Evolutionary conservation across 2,329 filamentous ascomycete genomes (phyloP).

Genomic region (Sarocladium oryzae): DNA sequence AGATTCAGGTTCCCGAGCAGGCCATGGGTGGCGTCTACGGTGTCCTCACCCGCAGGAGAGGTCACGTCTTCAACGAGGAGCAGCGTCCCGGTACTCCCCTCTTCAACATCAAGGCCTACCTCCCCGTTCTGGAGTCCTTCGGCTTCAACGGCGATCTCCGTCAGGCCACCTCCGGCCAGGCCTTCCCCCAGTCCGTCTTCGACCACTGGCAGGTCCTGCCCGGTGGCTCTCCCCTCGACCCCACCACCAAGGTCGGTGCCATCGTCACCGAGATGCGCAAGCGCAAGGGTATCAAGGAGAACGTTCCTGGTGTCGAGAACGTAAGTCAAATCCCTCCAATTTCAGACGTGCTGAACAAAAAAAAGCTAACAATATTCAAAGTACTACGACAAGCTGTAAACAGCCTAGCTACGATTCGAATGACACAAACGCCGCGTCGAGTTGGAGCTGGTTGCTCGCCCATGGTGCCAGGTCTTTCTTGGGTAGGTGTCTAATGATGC

Average conservation of each 20-base stretch:
- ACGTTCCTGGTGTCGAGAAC: constrained; percentile 90
- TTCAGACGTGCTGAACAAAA: neutral
- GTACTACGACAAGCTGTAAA: constrained; percentile 99
- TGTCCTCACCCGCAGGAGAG: constrained; percentile 94
- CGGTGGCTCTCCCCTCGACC: constrained; percentile 86
- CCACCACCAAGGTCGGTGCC: constrained; percentile 71
- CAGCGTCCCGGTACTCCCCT: constrained; percentile 98
- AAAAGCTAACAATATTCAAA: constrained; percentile 31
- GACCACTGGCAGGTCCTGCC: constrained; percentile 97
- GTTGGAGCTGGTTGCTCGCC: constrained; percentile 4
- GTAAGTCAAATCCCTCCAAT: constrained; percentile 51
- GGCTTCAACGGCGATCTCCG: constrained; percentile 98
- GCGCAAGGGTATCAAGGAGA: constrained; percentile 98
- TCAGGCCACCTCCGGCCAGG: constrained; percentile 88
- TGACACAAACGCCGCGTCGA: constrained; percentile 8
- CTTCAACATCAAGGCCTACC: constrained; percentile 98
- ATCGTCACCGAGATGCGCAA: constrained; percentile 89
- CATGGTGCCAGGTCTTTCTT: constrained; percentile 4
- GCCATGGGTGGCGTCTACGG: constrained; percentile 99
- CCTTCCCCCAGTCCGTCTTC: constrained; percentile 98
- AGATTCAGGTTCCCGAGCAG: constrained; percentile 97
- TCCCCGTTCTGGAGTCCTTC: constrained; percentile 95
- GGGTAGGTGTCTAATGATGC: neutral
- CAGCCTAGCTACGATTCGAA: constrained; percentile 25
- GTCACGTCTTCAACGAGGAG: constrained; percentile 98